A percentile compares a stretch with the other conserved stretches of the same genome.
Conservation (phyloP, 2,329 filamentous ascomycete species). For the Aphanoascus verrucosus region DNA sequence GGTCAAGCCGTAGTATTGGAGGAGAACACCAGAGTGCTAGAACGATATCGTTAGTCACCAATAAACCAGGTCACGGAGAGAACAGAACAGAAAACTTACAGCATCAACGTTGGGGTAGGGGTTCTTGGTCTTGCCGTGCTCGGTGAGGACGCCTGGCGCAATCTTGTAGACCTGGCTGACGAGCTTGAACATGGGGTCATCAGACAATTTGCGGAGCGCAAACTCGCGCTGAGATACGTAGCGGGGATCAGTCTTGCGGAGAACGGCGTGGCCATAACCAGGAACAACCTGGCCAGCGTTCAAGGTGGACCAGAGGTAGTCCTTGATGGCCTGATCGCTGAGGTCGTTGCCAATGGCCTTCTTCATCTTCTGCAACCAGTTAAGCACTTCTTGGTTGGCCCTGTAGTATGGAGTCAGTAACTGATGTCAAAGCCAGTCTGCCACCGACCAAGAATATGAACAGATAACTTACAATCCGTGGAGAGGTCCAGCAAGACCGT, state of each 20-base stretch:
- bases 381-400: conserved; percentile 98
- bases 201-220: conserved; percentile 81
- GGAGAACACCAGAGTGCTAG: conserved; percentile 88
- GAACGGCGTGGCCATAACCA: conserved; percentile 95
- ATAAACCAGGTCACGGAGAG: neutral
- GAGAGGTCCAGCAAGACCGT: conserved; percentile 94
- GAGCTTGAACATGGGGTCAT: conserved; percentile 99
- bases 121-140: conserved; percentile 99
- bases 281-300: conserved; percentile 93
- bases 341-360: conserved; percentile 84
- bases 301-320: conserved; percentile 97
- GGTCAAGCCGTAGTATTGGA: conserved; percentile 98
- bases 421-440: neutral
- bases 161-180: conserved; percentile 99
- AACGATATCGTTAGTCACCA: conserved; percentile 12
- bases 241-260: conserved; percentile 98
- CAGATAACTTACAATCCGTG: conserved; percentile 60
- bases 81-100: conserved; percentile 14
- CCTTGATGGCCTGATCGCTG: conserved; percentile 89
- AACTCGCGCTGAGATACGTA: conserved; percentile 98
- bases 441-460: neutral
- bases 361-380: conserved; percentile 99
- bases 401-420: conserved; percentile 19
- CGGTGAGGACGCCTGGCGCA: conserved; percentile 88
- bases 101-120: conserved; percentile 97